Base-by-base conservation (phyloP, 371 early-diverging fungal genomes). In the Rhizopus stolonifer region DNA sequence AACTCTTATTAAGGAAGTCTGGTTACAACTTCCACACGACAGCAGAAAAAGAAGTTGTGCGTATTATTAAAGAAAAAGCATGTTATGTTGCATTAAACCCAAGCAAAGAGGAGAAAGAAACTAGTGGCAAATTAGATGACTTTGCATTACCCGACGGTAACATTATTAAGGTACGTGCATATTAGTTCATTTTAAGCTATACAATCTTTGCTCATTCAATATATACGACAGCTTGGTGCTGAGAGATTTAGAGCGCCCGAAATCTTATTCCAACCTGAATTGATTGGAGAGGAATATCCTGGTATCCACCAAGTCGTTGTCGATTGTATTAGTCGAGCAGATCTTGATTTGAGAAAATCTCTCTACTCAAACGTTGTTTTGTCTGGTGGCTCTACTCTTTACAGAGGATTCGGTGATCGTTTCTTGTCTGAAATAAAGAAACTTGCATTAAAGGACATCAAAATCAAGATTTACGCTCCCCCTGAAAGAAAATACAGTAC, bases 201-300 rank as follows among this genome's bases (percentile, higher is more conserved):
- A 11, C 11, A 39, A 11, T 49, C 3, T 22, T 52, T 14, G 13
- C 18, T 25, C 15, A 18, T 32, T 34, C 1, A 10, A 54, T 67
- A 29, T n/a, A n/a, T n/a, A n/a, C n/a, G n/a, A 52, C 33, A 86
- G 85, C 70, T 98, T 7, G 97, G 98, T 10, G 93, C 95, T 5
- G 97, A 98, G 74, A 80, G 97, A 53, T 98, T 96, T 75, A 94
- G 96, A 70, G 99, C 98, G 1, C 97, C 99, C 29, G 99, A 98
- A 69, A 95, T 95, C 56, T 72, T 98, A 62, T 98, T 98, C 93
- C 95, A 96, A 59, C 98, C 99, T 31, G 88, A 95, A 60, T 81
- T 98, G 54, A 89, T 98, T 52, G 95, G 95, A 67, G 89, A 93
- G 19, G 98, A 98, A 68, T 82, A 90, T 6, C 84, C 87, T 6